Conservation (phyloP, 192 early-diverging fungal species). For the Podila clonocystis region DNA sequence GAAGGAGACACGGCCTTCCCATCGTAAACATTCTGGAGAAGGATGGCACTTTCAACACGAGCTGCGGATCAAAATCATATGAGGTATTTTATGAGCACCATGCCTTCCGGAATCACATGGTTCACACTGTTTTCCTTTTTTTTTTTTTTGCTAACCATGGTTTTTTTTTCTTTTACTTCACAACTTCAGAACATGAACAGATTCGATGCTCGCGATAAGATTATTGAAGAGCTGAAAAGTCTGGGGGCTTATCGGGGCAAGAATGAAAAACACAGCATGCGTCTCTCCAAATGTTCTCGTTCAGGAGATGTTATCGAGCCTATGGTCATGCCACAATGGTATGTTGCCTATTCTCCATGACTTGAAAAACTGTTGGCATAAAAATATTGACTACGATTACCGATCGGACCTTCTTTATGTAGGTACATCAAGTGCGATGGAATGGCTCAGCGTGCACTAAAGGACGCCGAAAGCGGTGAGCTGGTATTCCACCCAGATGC, state of each 20-base stretch:
- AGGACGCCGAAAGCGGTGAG: slow-evolving; percentile 68
- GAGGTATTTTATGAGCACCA: slow-evolving; percentile 38
- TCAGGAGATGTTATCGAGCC: slow-evolving; percentile 97
- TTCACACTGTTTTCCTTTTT: not conserved
- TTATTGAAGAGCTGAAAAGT: slow-evolving; percentile 73
- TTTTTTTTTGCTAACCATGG: not conserved
- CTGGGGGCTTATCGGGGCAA: slow-evolving; percentile 78
- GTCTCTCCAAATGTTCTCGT: slow-evolving; percentile 74
- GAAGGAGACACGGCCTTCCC: slow-evolving; percentile 81
- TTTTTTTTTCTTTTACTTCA: not conserved
- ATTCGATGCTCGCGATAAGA: slow-evolving; percentile 81
- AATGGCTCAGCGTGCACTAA: slow-evolving; percentile 76
- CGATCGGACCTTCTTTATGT: not conserved
- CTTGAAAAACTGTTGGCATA: not conserved
- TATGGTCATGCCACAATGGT: slow-evolving; percentile 96
- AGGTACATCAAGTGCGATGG: slow-evolving; percentile 85
- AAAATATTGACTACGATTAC: not conserved
- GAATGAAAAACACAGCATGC: slow-evolving; percentile 82
- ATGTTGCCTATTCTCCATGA: not conserved
- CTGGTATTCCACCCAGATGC: slow-evolving; percentile 77
- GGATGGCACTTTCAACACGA: slow-evolving; percentile 82
- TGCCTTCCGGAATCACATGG: not conserved
- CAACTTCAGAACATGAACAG: slow-evolving; percentile 76
- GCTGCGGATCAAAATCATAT: slow-evolving; percentile 67
- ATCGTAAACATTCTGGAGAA: slow-evolving; percentile 89